Evolutionary conservation across 2,329 filamentous ascomycete species (phyloP).

Genomic region (Colletotrichum viniferum): DNA sequence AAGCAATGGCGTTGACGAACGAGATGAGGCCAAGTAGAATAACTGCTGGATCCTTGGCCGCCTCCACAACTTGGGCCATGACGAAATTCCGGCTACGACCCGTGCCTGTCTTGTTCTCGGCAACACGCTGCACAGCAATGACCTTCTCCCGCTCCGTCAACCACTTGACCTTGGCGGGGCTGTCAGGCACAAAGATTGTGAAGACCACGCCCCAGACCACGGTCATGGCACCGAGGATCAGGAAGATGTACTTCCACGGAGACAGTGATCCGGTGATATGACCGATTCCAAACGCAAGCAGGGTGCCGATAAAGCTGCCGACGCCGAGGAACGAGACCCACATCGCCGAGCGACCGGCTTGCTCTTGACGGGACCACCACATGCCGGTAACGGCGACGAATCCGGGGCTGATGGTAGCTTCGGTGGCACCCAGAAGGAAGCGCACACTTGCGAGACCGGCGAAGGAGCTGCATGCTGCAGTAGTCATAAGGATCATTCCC

Average conservation of each 20-base stretch:
- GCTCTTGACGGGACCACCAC: constrained; percentile 43
- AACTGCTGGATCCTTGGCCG: constrained; percentile 23
- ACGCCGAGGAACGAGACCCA: constrained; percentile 43
- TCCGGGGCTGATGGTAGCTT: constrained; percentile 34
- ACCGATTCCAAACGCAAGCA: constrained; percentile 38
- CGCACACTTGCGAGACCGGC: constrained; percentile 35
- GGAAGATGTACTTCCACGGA: constrained; percentile 39
- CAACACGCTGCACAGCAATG: constrained; percentile 29
- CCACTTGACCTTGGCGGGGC: constrained; percentile 31
- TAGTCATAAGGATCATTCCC: constrained; percentile 34
- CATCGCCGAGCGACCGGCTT: constrained; percentile 38
- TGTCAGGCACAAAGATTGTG: constrained; percentile 32
- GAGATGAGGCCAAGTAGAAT: constrained; percentile 26
- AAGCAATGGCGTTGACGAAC: constrained; percentile 14
- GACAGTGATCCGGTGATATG: constrained; percentile 30
- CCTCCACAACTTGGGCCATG: constrained; percentile 23
- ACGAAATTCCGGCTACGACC: constrained; percentile 7
- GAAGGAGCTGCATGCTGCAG: constrained; percentile 35
- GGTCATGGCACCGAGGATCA: constrained; percentile 37
- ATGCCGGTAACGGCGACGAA: constrained; percentile 42
- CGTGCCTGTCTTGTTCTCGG: constrained; percentile 31
- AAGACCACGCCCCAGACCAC: constrained; percentile 29
- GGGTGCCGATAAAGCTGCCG: constrained; percentile 35
- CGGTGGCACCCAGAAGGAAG: constrained; percentile 41
- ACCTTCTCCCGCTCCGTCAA: constrained; percentile 32